These are phyloP conservation scores for Psidium friedrichsthalianum DNA, from an alignment of 345 rosid species.

Conservation along the genomic window DNA sequence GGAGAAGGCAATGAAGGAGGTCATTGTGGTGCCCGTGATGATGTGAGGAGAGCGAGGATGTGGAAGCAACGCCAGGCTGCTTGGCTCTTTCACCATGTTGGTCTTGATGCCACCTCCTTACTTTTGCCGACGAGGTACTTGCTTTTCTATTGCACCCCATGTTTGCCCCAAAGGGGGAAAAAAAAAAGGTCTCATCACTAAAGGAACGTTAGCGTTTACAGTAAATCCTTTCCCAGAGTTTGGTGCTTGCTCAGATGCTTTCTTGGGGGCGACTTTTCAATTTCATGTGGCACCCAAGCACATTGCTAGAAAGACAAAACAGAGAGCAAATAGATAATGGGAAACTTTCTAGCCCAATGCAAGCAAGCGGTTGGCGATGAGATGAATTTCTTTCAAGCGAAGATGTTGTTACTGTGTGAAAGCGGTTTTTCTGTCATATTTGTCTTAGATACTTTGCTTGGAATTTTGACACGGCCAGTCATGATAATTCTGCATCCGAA, in stretches of 20 bases:
- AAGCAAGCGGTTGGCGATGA: not conserved
- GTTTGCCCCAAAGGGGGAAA: not conserved
- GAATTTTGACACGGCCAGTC: not conserved
- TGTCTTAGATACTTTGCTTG: not conserved
- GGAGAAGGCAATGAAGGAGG: slow-evolving; percentile 10
- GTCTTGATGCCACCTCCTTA: slow-evolving; percentile 39
- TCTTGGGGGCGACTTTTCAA: not conserved
- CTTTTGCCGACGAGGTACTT: slow-evolving; percentile 56
- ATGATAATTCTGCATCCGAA: not conserved
- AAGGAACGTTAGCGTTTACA: not conserved
- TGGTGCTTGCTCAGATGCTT: not conserved
- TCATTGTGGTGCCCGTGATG: slow-evolving; percentile 41
- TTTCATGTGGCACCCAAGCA: not conserved
- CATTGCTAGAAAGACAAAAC: not conserved
- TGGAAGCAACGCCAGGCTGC: slow-evolving; percentile 52
- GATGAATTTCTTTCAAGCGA: not conserved
- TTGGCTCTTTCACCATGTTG: slow-evolving; percentile 55
- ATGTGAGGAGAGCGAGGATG: slow-evolving; percentile 40
- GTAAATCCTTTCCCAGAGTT: not conserved
- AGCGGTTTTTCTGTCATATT: too few species aligned
- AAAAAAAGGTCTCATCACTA: not conserved
- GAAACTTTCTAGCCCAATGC: not conserved
- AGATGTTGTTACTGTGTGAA: not conserved
- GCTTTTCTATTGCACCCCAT: not conserved
- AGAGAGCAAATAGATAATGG: not conserved